Percentiles rank a stretch among this genome's conserved stretches.
Evolutionary conservation across 306 rosid species (phyloP).

Genomic region (Alnus rubra): DNA sequence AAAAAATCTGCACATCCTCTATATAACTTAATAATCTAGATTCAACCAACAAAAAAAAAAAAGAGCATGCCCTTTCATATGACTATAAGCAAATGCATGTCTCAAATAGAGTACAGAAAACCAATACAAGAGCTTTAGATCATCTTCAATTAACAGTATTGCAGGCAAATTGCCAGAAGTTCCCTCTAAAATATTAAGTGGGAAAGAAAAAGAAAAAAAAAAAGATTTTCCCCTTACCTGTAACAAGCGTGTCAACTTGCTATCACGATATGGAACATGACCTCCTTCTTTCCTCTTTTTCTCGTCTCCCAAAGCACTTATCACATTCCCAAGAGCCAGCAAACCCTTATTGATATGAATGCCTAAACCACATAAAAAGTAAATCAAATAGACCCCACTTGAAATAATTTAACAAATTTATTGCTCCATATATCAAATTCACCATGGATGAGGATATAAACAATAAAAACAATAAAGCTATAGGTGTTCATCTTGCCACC

Average conservation of each 20-base stretch:
- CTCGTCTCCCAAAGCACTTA: slow-evolving; percentile 98
- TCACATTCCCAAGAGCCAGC: slow-evolving; percentile 90
- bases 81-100: neutral
- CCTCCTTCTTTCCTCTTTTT: slow-evolving; percentile 95
- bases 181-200: neutral
- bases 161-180: neutral
- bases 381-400: neutral
- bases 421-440: neutral
- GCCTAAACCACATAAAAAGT: slow-evolving; percentile 43
- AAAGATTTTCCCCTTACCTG: slow-evolving; percentile 51
- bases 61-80: neutral
- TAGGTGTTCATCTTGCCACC: neutral
- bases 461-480: neutral
- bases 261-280: slow-evolving; percentile 93
- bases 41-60: neutral
- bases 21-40: neutral
- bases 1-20: neutral
- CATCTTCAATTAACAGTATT: neutral
- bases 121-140: neutral
- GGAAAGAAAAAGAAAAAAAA: neutral
- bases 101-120: neutral
- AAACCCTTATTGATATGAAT: slow-evolving; percentile 96
- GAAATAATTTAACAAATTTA: slow-evolving; percentile 4
- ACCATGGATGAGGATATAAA: neutral
- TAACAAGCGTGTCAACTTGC: slow-evolving; percentile 88